These are phyloP conservation scores for Saitozyma sp. DNA, from an alignment of 768 basidiomycete species.

Conservation along the genomic window DNA sequence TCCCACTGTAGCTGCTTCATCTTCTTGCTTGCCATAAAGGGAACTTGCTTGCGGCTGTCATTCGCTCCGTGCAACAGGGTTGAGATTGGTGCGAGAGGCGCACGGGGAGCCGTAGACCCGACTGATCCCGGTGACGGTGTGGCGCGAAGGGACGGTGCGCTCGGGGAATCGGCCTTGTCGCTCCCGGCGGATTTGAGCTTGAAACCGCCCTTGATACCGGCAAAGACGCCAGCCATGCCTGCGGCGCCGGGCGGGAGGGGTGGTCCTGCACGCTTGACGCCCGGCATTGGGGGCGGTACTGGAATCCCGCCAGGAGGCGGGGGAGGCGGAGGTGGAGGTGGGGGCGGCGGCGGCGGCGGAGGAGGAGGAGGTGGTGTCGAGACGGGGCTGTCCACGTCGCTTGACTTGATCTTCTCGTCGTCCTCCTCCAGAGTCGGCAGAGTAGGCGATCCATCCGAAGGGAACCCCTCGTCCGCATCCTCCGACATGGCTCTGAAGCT, in stretches of 20 bases:
- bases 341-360: constrained; percentile 36
- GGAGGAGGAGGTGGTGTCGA: constrained; percentile 33
- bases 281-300: constrained; percentile 18
- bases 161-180: background rate
- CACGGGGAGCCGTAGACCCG: constrained; percentile 6
- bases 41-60: constrained; percentile 72
- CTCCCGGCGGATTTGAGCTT: constrained; percentile 27
- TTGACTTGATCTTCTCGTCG: constrained; percentile 16
- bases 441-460: constrained; percentile 21
- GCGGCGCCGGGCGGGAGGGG: constrained; percentile 3
- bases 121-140: background rate
- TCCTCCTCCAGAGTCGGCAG: constrained; percentile 23
- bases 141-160: background rate
- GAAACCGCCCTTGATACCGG: constrained; percentile 45
- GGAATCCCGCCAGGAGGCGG: constrained; percentile 41
- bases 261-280: background rate
- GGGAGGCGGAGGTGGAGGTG: constrained; percentile 49
- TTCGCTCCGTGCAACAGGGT: constrained; percentile 42
- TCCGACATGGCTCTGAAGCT: constrained; percentile 22
- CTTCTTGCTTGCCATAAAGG: constrained; percentile 78
- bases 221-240: constrained; percentile 41
- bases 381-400: background rate
- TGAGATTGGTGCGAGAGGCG: constrained; percentile 42
- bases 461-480: constrained; percentile 25
- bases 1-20: constrained; percentile 99